Evolutionary conservation across 2,329 filamentous ascomycete genomes (phyloP).

Genomic region (Penicillium occitanis): DNA sequence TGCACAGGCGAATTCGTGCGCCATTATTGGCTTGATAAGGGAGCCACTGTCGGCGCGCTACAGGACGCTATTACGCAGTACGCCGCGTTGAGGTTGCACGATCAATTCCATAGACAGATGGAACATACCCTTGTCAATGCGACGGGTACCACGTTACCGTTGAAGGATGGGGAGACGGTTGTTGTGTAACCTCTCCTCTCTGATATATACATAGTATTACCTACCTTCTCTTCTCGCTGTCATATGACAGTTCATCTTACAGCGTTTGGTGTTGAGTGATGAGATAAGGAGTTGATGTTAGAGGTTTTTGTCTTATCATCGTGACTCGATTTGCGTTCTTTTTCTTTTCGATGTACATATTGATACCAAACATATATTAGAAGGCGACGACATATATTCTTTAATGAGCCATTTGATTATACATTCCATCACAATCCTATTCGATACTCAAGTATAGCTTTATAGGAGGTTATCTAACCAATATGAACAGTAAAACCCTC

Average conservation of each 20-base stretch:
- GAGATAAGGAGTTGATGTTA: slow-evolving; percentile 2
- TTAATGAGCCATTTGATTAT: background rate
- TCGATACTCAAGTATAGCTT: background rate
- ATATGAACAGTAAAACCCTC: slow-evolving; percentile 12
- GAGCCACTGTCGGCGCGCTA: slow-evolving; percentile 3
- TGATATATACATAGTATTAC: background rate
- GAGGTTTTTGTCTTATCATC: background rate
- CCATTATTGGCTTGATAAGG: slow-evolving; percentile 20
- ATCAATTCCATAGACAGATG: slow-evolving; percentile 17
- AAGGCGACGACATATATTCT: slow-evolving; percentile 2
- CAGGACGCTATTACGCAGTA: slow-evolving; percentile 18
- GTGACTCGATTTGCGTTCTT: background rate
- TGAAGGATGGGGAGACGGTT: slow-evolving; percentile 13
- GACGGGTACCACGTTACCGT: slow-evolving; percentile 10
- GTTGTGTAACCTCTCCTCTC: slow-evolving; percentile 1
- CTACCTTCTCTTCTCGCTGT: background rate
- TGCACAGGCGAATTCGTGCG: slow-evolving; percentile 20
- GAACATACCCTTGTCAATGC: slow-evolving; percentile 18
- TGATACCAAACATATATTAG: slow-evolving; percentile 15
- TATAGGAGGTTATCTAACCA: slow-evolving; percentile 6
- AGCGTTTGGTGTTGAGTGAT: background rate
- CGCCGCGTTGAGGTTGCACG: slow-evolving; percentile 17
- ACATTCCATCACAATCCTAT: background rate
- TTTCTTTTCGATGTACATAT: slow-evolving; percentile 10
- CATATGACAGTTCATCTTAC: background rate